Evolutionary conservation across 1,139 yeast species (phyloP).

Genomic region (Magnusiomyces ingens): DNA sequence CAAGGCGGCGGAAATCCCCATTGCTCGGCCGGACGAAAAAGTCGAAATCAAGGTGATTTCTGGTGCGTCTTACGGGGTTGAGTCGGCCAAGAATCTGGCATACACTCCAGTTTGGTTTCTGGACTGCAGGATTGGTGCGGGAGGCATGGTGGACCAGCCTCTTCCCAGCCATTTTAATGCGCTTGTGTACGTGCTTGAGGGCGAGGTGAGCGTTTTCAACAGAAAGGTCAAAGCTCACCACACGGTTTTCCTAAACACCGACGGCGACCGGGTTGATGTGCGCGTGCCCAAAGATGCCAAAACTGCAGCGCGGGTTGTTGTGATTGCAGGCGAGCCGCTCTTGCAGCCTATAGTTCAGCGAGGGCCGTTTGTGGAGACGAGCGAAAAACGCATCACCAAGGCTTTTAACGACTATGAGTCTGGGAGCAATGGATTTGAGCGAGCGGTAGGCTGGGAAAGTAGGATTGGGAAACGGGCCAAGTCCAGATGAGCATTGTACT

Average conservation of each 20-base stretch:
- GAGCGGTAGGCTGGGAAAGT: conserved; percentile 60
- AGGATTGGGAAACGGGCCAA: no score
- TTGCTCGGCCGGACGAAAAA: conserved; percentile 59
- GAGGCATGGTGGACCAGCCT: conserved; percentile 57
- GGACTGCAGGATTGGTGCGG: conserved; percentile 58
- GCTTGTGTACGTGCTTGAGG: conserved; percentile 60
- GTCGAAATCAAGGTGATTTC: conserved; percentile 66
- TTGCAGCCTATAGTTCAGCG: conserved; percentile 78
- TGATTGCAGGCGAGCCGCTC: conserved; percentile 71
- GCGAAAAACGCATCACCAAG: conserved; percentile 53
- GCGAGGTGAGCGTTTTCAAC: conserved; percentile 45
- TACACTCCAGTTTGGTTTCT: conserved; percentile 69
- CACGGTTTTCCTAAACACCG: conserved; percentile 39
- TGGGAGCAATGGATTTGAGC: conserved; percentile 68
- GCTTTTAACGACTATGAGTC: conserved; percentile 67
- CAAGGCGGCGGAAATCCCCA: conserved; percentile 61
- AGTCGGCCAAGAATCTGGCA: conserved; percentile 67
- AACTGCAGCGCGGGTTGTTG: conserved; percentile 47
- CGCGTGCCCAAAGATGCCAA: conserved; percentile 24
- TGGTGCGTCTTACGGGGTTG: conserved; percentile 70
- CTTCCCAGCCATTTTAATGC: conserved; percentile 56
- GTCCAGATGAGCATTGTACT: no score
- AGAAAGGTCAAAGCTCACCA: conserved; percentile 44
- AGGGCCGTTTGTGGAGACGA: conserved; percentile 82
- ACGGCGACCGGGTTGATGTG: conserved; percentile 26